phyloP scores from a whole-genome alignment of 371 early-diverging fungal genomes.

The Haplosporangium sp. region DNA sequence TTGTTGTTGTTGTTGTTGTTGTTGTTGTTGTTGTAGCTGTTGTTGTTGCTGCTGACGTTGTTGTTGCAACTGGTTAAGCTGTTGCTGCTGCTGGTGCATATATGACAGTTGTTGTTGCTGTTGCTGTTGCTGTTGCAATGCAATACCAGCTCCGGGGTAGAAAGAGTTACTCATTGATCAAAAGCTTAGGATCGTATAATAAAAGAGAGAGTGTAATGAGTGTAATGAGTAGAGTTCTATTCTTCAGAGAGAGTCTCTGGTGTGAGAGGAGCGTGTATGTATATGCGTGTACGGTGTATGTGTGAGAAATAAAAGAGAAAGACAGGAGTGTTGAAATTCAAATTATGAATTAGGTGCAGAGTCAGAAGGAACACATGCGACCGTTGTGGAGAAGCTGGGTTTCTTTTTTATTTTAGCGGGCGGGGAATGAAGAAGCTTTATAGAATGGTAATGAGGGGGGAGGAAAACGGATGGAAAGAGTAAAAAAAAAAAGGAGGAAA shows the following conservation, averaged over 20 bases:
- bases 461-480: not conserved
- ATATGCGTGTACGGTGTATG: not conserved
- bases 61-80: not conserved
- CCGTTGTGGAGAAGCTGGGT: conserved; percentile 10
- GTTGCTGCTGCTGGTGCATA: conserved; percentile 19
- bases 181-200: not conserved
- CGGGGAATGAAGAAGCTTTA: not conserved
- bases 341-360: not conserved
- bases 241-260: not conserved
- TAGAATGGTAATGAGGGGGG: not conserved
- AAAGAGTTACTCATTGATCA: conserved; percentile 15
- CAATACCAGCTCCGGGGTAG: conserved; percentile 14
- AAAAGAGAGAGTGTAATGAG: not conserved
- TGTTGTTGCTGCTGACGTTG: conserved; percentile 7
- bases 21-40: conserved; percentile 9
- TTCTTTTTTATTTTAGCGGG: not conserved
- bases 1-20: conserved; percentile 14
- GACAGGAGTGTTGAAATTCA: not conserved
- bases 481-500: conserved; percentile 10
- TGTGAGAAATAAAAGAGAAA: not conserved
- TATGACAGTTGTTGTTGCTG: conserved; percentile 16
- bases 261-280: too few relatives aligned
- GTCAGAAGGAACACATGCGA: conserved; percentile 8
- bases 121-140: conserved; percentile 23
- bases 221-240: conserved; percentile 12